Base-by-base conservation (phyloP, 1,284 basidiomycete genomes). In the Vanrija sp. region DNA sequence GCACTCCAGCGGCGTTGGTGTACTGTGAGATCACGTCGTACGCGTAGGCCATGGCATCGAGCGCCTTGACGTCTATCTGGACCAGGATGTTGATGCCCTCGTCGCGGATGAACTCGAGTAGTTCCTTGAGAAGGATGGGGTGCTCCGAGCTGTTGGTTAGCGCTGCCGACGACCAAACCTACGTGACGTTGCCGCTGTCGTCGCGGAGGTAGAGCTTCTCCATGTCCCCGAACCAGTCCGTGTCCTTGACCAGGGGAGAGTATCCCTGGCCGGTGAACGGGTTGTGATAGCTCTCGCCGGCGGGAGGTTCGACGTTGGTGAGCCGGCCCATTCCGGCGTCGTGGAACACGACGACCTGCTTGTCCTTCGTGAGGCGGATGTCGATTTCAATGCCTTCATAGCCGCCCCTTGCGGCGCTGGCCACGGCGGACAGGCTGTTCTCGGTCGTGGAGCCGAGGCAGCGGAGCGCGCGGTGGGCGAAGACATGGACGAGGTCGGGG, bases 31-130 rank as follows among this genome's bases (percentile, higher is more conserved):
- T 50, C 10, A 50, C n/a, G 3, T 50, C 48, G n/a, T 24, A 42
- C n/a, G 23, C 89, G 65, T 86, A 84, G 72, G 88, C 87, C 54
- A 88, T 83, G 68, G 89, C 82, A 78, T 88, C 87, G 48, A 88
- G 89, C 82, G 93, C 90, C 83, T 91, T 90, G 82, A 90, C 93
- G 78, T 93, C 90, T 44, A 65, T 62, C 80, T 88, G 89, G 59
- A 79, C 86, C 56, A 91, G 84, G 74, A 50, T 43, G 38, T 50
- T 35, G 39, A 50, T 50, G 23, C 23, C 25, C 12, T 50, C 19
- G 24, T 43, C 48, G 6, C 23, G 24, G 39, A 50, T 27, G 22
- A 42, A 50, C 5, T 38, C 23, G n/a, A 50, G 48, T 14, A 31
- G 31, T 12, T 31, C 31, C 9, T 14, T 31, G 31, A 31, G 31